phyloP scores from a whole-genome alignment of 1,139 yeast genomes.

The Pichia sp. region DNA sequence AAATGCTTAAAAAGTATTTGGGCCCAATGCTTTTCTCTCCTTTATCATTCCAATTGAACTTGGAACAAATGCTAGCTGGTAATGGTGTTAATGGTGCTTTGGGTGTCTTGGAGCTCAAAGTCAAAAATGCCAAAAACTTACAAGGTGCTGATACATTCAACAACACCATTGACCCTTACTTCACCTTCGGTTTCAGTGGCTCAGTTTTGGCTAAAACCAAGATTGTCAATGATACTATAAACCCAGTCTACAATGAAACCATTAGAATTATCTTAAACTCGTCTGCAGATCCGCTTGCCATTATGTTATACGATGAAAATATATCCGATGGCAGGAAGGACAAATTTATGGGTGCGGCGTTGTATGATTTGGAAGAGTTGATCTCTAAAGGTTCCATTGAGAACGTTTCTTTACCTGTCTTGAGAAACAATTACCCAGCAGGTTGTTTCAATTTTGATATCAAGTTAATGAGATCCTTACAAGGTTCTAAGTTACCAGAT shows the following conservation, averaged over 20 bases:
- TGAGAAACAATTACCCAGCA: slow-evolving; percentile 76
- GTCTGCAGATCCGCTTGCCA: slow-evolving; percentile 73
- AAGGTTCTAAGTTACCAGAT: slow-evolving; percentile 70
- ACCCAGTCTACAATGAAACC: slow-evolving; percentile 84
- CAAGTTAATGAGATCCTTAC: slow-evolving; percentile 74
- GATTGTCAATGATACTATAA: slow-evolving; percentile 56
- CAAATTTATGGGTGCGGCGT: slow-evolving; percentile 71
- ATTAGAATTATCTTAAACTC: slow-evolving; percentile 65
- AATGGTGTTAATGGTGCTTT: slow-evolving; percentile 74
- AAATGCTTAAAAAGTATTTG: slow-evolving; percentile 76
- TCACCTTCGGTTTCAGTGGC: slow-evolving; percentile 62
- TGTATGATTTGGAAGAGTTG: slow-evolving; percentile 68
- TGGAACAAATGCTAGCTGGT: slow-evolving; percentile 88
- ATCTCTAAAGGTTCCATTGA: slow-evolving; percentile 51
- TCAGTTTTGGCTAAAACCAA: slow-evolving; percentile 63
- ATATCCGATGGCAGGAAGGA: slow-evolving; percentile 77
- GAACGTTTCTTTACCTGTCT: slow-evolving; percentile 51
- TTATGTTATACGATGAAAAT: slow-evolving; percentile 57
- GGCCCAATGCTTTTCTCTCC: slow-evolving; percentile 89
- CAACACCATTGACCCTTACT: slow-evolving; percentile 85
- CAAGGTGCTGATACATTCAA: slow-evolving; percentile 66
- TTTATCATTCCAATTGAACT: slow-evolving; percentile 83
- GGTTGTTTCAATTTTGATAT: slow-evolving; percentile 71
- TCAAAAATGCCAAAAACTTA: slow-evolving; percentile 63
- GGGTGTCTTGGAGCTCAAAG: slow-evolving; percentile 74